Percentiles rank a stretch among this genome's conserved stretches.
Conservation (phyloP, 1,284 basidiomycete species). For the Apiotrichum brassicae region DNA sequence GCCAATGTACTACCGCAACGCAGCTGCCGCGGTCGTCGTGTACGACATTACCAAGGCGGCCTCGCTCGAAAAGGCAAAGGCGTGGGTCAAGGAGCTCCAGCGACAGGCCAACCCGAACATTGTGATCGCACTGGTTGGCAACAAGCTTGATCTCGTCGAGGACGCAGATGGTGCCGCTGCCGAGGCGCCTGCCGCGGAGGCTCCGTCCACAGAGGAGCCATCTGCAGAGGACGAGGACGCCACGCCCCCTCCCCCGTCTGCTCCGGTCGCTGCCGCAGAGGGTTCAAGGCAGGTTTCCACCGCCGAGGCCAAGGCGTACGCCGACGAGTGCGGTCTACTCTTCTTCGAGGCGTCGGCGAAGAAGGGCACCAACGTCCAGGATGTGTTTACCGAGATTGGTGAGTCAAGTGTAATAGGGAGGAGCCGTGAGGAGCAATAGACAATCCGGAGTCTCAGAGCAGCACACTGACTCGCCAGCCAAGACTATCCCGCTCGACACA, state of each 20-base stretch:
- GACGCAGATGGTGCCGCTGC: constrained; percentile 47
- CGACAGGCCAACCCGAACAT: constrained; percentile 98
- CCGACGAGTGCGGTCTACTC: constrained; percentile 86
- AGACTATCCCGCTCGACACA: constrained; percentile 95
- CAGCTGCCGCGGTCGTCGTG: constrained; percentile 89
- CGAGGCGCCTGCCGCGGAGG: constrained; percentile 47
- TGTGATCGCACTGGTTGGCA: constrained; percentile 92
- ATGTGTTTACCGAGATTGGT: constrained; percentile 99
- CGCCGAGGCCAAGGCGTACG: constrained; percentile 94
- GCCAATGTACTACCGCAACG: constrained; percentile 98
- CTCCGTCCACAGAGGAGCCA: constrained; percentile 30
- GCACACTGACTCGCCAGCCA: constrained; percentile 54
- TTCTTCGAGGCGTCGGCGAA: constrained; percentile 99
- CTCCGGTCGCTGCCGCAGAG: constrained; percentile 49
- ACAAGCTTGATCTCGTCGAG: constrained; percentile 89
- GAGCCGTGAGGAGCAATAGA: too few species aligned
- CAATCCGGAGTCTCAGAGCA: too few species aligned
- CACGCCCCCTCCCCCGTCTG: constrained; percentile 36
- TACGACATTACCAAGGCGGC: constrained; percentile 85
- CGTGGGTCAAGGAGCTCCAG: constrained; percentile 99
- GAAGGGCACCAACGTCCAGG: constrained; percentile 92
- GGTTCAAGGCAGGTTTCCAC: constrained; percentile 76
- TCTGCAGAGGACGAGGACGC: constrained; percentile 55
- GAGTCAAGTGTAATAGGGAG: constrained; percentile 30
- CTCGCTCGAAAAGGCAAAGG: constrained; percentile 97